These are phyloP conservation scores for Thyridium curvatum DNA, from an alignment of 2,329 filamentous ascomycete species.

Conservation along the genomic window DNA sequence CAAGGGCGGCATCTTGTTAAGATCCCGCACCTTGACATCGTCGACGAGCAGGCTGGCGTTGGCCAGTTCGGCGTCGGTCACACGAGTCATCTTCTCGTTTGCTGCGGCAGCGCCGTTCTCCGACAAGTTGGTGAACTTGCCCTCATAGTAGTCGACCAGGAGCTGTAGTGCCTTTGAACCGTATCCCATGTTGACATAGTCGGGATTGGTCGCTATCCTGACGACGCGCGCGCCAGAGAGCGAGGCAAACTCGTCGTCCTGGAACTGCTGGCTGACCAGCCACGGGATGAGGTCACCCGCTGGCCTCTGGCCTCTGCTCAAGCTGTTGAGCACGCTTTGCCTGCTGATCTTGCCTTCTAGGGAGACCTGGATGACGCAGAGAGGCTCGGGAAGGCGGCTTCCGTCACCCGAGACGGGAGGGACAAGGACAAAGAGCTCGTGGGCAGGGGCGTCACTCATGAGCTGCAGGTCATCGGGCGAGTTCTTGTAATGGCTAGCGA, in stretches of 20 bases:
- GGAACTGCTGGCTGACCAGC: conserved; percentile 96
- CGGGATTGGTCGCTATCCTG: conserved; percentile 91
- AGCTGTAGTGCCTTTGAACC: conserved; percentile 83
- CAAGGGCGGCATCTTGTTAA: conserved; percentile 84
- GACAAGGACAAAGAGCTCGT: conserved; percentile 92
- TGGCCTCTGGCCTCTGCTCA: conserved; percentile 83
- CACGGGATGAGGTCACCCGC: conserved; percentile 94
- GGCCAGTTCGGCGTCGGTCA: conserved; percentile 77
- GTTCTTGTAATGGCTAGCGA: conserved; percentile 97
- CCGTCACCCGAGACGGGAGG: conserved; percentile 74
- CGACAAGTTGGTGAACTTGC: conserved; percentile 74
- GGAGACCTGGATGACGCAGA: conserved; percentile 91
- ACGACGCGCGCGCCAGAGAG: conserved; percentile 89
- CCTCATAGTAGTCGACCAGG: conserved; percentile 87
- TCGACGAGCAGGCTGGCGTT: conserved; percentile 73
- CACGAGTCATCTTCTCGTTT: conserved; percentile 62
- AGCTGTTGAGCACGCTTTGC: conserved; percentile 82
- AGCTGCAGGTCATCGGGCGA: conserved; percentile 96
- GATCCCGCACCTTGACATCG: conserved; percentile 84
- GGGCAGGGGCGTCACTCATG: conserved; percentile 95
- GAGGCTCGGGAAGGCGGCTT: conserved; percentile 78
- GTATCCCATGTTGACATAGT: conserved; percentile 90
- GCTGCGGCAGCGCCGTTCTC: conserved; percentile 55
- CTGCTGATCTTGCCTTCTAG: conserved; percentile 92
- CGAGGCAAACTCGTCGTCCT: conserved; percentile 92